Evolutionary conservation across 768 basidiomycete species (phyloP).

Genomic region (Lactarius quietus): DNA sequence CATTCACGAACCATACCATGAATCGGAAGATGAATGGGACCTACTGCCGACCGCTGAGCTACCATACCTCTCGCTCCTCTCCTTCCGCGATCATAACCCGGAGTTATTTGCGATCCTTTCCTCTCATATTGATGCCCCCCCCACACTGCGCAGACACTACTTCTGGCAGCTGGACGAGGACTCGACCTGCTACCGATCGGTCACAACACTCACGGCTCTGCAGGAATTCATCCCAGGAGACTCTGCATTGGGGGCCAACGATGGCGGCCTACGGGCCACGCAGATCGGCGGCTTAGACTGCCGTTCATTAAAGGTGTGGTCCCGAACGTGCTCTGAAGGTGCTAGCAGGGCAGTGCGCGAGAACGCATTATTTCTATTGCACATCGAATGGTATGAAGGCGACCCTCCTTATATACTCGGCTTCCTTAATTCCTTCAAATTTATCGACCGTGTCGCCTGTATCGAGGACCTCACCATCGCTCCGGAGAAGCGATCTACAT

Average conservation of each 20-base stretch:
- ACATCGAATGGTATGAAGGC: constrained; percentile 22
- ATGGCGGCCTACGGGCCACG: constrained; percentile 3
- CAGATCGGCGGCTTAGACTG: constrained; percentile 1
- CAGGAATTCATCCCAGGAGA: constrained; percentile 17
- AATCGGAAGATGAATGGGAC: neutral
- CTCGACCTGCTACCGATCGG: too few species aligned
- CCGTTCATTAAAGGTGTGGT: constrained; percentile 6
- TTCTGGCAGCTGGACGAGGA: constrained; percentile 23
- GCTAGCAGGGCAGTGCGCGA: neutral
- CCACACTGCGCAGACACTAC: constrained; percentile 14
- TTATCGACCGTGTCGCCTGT: too few species aligned
- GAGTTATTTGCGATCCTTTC: constrained; percentile 14
- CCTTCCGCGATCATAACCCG: constrained; percentile 19
- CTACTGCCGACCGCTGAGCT: neutral
- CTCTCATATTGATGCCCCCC: constrained; percentile 8
- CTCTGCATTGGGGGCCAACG: neutral
- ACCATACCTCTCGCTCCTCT: constrained; percentile 10
- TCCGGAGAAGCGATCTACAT: too few species aligned
- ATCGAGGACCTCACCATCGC: too few species aligned
- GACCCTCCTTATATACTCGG: too few species aligned
- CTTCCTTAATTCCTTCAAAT: too few species aligned
- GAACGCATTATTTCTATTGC: constrained; percentile 8
- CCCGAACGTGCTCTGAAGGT: constrained; percentile 11
- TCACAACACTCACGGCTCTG: neutral
- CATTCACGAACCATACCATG: too few species aligned